Base-by-base conservation (phyloP, 106 monocot genomes). In the Dendrobium catenatum region DNA sequence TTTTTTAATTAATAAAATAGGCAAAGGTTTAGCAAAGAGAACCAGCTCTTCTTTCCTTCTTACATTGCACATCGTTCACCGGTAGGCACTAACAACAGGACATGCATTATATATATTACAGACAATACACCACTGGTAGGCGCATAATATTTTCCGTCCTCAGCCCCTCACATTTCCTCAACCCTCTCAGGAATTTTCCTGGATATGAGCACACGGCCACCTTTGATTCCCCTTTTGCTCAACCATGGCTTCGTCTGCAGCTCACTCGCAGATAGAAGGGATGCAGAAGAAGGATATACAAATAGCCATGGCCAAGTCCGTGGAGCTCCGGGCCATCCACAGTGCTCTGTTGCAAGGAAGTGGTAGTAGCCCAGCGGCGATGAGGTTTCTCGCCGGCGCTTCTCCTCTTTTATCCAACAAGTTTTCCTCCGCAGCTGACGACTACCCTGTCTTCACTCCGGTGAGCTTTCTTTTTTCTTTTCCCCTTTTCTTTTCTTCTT, bases 361-460 rank as follows among this genome's bases (percentile, higher is more conserved):
- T 67, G 55, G 46, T 64, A 78, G 81, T 73, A 87, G 90, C 81
- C 84, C 95, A 27, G 84, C 87, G 37, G 42, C 75, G 48, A 82
- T 86, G 42, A 72, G 87, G 77, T 43, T 85, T 17, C 89, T 83
- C 33, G 48, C 78, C 24, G 81, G 70, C 20, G 83, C 89, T 9
- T 87, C 90, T 56, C 84, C 89, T 11, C 42, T 91, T 70, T 81
- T 74, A 58, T 47, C 89, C 18, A 55, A 81, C 72, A 84, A 88
- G 70, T 48, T 86, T 78, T 72, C 87, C 33, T 41, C 72, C 10
- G 42, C 42, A 18, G 88, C 82, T 33, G 90, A 85, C 79, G 97
- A 98, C 55, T 98, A 98, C 85, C 97, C 97, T 31, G 93, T 98
- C 73, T 98, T 98, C 84, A 85, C 94, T 3, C 97, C 94, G 74